phyloP scores from a whole-genome alignment of 106 monocot species.

The Agapanthus africanus region DNA sequence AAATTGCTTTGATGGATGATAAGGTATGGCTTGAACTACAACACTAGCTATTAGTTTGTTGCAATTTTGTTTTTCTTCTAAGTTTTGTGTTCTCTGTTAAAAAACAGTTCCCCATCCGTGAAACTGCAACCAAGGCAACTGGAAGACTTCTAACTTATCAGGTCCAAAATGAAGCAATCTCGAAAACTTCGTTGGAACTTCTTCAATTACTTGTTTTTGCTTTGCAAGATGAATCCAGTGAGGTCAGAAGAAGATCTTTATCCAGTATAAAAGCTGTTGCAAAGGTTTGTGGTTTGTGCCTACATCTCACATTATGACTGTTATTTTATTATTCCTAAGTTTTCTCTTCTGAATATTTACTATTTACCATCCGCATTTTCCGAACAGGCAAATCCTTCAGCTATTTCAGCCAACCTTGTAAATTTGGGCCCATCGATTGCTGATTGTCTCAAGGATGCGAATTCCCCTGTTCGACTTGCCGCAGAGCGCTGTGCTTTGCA shows the following conservation, averaged over 20 bases:
- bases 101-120: conserved; percentile 80
- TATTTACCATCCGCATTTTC: neutral
- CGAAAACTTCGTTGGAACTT: conserved; percentile 24
- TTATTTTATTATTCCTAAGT: neutral
- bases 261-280: conserved; percentile 74
- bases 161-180: conserved; percentile 26
- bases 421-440: conserved; percentile 72
- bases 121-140: conserved; percentile 60
- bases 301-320: neutral
- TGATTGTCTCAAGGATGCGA: conserved; percentile 76
- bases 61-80: conserved; percentile 5
- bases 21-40: conserved; percentile 48
- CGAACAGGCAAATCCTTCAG: conserved; percentile 55
- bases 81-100: conserved; percentile 1
- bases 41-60: neutral
- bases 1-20: conserved; percentile 67
- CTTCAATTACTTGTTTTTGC: conserved; percentile 54
- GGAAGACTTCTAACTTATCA: conserved; percentile 60
- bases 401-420: conserved; percentile 31
- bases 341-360: neutral
- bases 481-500: conserved; percentile 89
- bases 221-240: conserved; percentile 85
- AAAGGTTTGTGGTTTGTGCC: conserved; percentile 39
- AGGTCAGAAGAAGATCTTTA: conserved; percentile 77
- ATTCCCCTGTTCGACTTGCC: conserved; percentile 51